Base-by-base conservation (phyloP, 2,329 filamentous ascomycete genomes). In the Botrytis deweyae region DNA sequence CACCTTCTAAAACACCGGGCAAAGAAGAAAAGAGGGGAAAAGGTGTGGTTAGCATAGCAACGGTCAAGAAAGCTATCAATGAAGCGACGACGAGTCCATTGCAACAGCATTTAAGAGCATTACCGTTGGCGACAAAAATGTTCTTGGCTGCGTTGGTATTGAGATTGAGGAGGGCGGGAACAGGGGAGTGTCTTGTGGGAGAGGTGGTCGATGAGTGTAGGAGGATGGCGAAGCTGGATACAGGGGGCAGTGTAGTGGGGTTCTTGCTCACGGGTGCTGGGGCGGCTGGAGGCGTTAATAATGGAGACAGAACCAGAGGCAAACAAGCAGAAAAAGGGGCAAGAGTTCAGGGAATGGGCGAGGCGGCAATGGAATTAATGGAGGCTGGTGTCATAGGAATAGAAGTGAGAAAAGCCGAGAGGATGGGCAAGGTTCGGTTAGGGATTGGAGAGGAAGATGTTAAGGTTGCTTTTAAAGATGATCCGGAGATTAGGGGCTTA, bases 31-130 rank as follows among this genome's bases (percentile, higher is more conserved):
- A 73, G 29, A 64, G 68, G 6, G 75, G 75, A 2, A 78, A 77
- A 61, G 86, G 86, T 52, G 88, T 91, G 70, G 96, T 99, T 59
- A 98, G 94, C 1, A 98, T 98, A 80, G 90, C 92, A 70, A 98
- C 94, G 6, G 92, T 98, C 82, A 97, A 97, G 82, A 91, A 93
- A 80, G 96, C 96, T 52, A 98, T 99, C 82, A 93, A 93, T 79
- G 96, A 99, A 84, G 95, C 95, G 8, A 98, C 95, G 0, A 94
- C 93, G 6, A 97, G 93, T 73, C 96, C 96, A 2, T 86, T 98
- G 74, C 95, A 98, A 81, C 93, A 96, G 81, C 94, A 94, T 80
- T 88, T 99, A 52, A 92, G 94, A 68, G 88, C 90, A 29, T 88
- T 98, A 36, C 93, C 96, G 0, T 87, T 98, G 61, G 88, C 91